Conservation (phyloP, 176 grass and related monocot species). For the Oryza punctata region DNA sequence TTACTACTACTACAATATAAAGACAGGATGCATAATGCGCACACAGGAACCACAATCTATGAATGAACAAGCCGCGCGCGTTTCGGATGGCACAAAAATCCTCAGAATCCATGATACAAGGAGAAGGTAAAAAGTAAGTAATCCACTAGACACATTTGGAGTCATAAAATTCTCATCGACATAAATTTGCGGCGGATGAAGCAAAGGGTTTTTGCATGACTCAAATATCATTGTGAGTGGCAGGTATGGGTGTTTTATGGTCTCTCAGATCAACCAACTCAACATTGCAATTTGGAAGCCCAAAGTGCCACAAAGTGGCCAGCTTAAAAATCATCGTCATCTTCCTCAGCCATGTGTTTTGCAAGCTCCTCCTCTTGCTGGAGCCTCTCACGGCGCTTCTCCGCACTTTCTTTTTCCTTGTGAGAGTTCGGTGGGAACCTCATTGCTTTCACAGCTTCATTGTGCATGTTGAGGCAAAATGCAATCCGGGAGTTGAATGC, state of each 20-base stretch:
- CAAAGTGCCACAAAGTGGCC: background rate
- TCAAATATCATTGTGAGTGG: background rate
- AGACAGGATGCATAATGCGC: background rate
- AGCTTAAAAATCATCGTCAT: slow-evolving; percentile 79
- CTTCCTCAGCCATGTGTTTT: slow-evolving; percentile 87
- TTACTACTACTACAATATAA: background rate
- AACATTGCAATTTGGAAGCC: background rate
- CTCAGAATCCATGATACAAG: slow-evolving; percentile 12
- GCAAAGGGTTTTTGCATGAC: background rate
- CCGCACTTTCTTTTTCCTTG: slow-evolving; percentile 89
- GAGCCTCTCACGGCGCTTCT: slow-evolving; percentile 82
- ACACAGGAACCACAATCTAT: background rate
- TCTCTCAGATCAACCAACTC: background rate
- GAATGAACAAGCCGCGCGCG: background rate
- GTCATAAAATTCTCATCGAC: slow-evolving; percentile 24
- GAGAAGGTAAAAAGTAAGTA: background rate
- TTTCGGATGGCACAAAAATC: slow-evolving; percentile 3
- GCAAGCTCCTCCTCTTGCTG: slow-evolving; percentile 90
- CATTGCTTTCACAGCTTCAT: slow-evolving; percentile 81
- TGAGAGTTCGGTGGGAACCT: slow-evolving; percentile 80
- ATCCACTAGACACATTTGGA: background rate
- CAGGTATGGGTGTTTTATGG: background rate
- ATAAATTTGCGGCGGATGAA: slow-evolving; percentile 24
- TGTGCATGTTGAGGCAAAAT: slow-evolving; percentile 96
- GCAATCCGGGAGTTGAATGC: slow-evolving; percentile 87